Base-by-base conservation (phyloP, 1,284 basidiomycete genomes). In the Cystobasidiaceae sp. region DNA sequence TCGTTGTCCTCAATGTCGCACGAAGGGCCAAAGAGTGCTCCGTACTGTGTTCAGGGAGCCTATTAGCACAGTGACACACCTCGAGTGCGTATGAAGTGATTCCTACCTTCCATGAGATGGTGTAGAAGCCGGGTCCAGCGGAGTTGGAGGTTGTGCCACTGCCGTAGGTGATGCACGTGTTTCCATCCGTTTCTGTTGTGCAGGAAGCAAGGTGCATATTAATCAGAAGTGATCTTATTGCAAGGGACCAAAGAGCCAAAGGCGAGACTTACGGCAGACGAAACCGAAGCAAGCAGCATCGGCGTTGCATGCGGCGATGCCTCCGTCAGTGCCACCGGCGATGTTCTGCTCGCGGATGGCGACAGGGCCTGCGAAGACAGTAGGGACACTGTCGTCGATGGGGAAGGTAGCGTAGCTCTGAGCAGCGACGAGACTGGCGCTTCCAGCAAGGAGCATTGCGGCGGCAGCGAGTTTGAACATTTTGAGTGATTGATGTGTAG, bases 401-500 rank as follows among this genome's bases (percentile, higher is more conserved):
- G 2, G 32, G 30, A 51, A 51, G 30, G 32, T 33, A 33, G 30
- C 49, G 13, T 51, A 51, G 11, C 30, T 19, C 23, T 51, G 49
- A 33, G 49, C 49, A 51, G 49, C 49, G 28, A 33, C 49, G n/a
- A 51, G 13, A 17, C 28, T 21, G 49, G 37, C 15, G 11, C 30
- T 33, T 33, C 49, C 49, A 33, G 49, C 49, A 7, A 51, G 27
- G 27, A 51, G 30, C 19, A 33, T 21, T 21, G 49, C 49, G 49
- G 28, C 49, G 15, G 49, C 4, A 33, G 49, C 49, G 49, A 51
- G 49, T 19, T 33, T 28, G 49, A 51, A 51, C 49, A 51, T 51
- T 28, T 51, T 51, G 4, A 19, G 15, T 15, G 19, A 49, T 13
- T 23, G 46, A 19, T 25, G 19, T 19, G 39, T 25, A 49, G 17